These are phyloP conservation scores for Babesia caballi DNA, from an alignment of 169 alveolate species.

Conservation along the genomic window DNA sequence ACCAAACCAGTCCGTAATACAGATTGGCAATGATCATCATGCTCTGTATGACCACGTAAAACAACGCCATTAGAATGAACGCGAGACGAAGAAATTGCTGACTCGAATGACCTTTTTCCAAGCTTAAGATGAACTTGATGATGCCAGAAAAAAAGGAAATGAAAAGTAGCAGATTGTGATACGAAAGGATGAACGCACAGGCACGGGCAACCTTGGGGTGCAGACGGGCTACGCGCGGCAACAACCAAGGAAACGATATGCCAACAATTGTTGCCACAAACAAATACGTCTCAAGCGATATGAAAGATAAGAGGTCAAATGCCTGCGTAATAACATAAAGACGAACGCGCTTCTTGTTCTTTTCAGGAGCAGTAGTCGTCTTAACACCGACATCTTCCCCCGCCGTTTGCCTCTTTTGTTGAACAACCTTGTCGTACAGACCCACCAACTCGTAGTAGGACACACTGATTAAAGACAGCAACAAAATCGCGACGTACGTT, in stretches of 20 bases:
- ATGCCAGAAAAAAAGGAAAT: conserved; percentile 85
- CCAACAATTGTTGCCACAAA: conserved; percentile 54
- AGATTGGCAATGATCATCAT: conserved; percentile 85
- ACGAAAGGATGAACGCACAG: conserved; percentile 67
- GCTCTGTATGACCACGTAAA: conserved; percentile 71
- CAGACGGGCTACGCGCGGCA: conserved; percentile 69
- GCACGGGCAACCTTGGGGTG: conserved; percentile 22
- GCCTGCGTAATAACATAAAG: conserved; percentile 53
- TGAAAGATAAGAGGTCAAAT: conserved; percentile 37
- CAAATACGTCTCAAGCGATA: conserved; percentile 53
- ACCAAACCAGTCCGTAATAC: conserved; percentile 95
- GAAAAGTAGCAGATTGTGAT: conserved; percentile 87
- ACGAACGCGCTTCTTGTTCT: conserved; percentile 37
- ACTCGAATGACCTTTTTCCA: conserved; percentile 85
- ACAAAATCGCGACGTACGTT: conserved; percentile 21
- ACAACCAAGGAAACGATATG: conserved; percentile 73
- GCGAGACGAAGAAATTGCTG: conserved; percentile 93
- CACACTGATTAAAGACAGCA: conserved; percentile 3
- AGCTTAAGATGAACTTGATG: conserved; percentile 86
- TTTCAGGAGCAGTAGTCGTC: background rate
- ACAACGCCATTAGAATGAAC: conserved; percentile 69
- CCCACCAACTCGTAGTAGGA: conserved; percentile 51
- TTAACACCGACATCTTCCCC: conserved; percentile 5
- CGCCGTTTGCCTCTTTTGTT: conserved; percentile 10
- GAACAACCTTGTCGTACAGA: conserved; percentile 42